Evolutionary conservation across 257 asterid species (phyloP).

Genomic region (Gardenia jasminoides): DNA sequence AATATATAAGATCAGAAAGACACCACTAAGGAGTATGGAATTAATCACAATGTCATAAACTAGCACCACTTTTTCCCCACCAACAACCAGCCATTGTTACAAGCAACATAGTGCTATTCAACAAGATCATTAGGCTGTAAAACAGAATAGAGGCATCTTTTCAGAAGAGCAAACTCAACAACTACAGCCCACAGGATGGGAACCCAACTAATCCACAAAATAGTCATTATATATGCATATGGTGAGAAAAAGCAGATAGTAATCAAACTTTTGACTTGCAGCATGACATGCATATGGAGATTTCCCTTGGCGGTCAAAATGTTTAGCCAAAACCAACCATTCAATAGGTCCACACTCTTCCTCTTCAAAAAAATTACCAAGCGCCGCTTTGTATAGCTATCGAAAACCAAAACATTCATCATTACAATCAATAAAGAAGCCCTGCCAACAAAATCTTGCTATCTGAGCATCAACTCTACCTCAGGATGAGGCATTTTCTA

Average conservation of each 20-base stretch:
- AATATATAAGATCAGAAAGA: neutral
- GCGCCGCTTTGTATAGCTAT: conserved; percentile 78
- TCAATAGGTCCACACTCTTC: conserved; percentile 97
- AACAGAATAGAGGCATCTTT: too few species aligned
- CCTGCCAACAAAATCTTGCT: conserved; percentile 72
- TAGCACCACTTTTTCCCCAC: neutral
- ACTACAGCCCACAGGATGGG: neutral
- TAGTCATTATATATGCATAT: too few species aligned
- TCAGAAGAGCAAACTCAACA: neutral
- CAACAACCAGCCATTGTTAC: neutral
- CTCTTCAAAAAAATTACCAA: conserved; percentile 74
- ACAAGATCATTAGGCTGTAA: neutral
- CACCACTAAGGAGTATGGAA: neutral
- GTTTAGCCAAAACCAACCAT: conserved; percentile 88
- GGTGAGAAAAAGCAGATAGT: neutral
- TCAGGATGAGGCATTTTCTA: conserved; percentile 70
- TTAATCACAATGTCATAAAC: neutral
- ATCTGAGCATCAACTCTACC: conserved; percentile 62
- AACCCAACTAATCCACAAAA: neutral
- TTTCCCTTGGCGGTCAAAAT: conserved; percentile 93
- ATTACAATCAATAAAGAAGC: conserved; percentile 34
- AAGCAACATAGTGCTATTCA: neutral
- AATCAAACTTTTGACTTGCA: conserved; percentile 52
- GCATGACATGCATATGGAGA: conserved; percentile 94
- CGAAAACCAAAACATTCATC: conserved; percentile 6